A percentile compares a stretch with the other conserved stretches of the same genome.
phyloP scores from a whole-genome alignment of 371 early-diverging fungal species.

The Apophysomyces sp. region DNA sequence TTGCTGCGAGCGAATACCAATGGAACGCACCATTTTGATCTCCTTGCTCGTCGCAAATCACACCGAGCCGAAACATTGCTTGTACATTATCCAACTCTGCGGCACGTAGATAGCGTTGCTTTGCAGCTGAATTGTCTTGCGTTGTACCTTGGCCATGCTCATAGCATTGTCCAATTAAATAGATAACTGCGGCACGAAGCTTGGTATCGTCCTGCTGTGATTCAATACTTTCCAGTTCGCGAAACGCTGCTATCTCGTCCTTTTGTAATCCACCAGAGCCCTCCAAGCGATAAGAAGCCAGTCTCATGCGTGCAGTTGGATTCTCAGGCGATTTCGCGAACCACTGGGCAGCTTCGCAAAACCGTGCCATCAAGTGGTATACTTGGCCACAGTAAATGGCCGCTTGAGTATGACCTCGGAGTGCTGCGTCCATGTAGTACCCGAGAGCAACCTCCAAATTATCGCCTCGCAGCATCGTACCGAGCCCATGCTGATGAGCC shows the following conservation, averaged over 20 bases:
- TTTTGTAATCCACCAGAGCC: constrained; percentile 14
- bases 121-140: constrained; percentile 31
- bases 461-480: not conserved
- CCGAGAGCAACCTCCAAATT: constrained; percentile 1
- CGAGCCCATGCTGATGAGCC: constrained; percentile 10
- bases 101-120: constrained; percentile 1
- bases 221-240: not conserved
- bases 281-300: constrained; percentile 17
- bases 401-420: constrained; percentile 9
- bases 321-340: constrained; percentile 8
- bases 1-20: constrained; percentile 35
- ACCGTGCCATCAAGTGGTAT: constrained; percentile 9
- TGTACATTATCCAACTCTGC: constrained; percentile 1
- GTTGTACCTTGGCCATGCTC: constrained; percentile 15
- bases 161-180: constrained; percentile 23
- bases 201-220: not conserved
- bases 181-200: not conserved
- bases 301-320: constrained; percentile 10
- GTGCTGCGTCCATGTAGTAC: constrained; percentile 13
- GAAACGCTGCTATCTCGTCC: constrained; percentile 11
- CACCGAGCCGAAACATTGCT: constrained; percentile 16
- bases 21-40: constrained; percentile 15
- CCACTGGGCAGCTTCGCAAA: constrained; percentile 13
- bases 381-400: constrained; percentile 12
- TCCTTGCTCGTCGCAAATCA: not conserved